Evolutionary conservation across 2,329 filamentous ascomycete genomes (phyloP), one percentile per base, ranked within the genome.

Genomic region (Iodosphaeria phyllophila): DNA sequence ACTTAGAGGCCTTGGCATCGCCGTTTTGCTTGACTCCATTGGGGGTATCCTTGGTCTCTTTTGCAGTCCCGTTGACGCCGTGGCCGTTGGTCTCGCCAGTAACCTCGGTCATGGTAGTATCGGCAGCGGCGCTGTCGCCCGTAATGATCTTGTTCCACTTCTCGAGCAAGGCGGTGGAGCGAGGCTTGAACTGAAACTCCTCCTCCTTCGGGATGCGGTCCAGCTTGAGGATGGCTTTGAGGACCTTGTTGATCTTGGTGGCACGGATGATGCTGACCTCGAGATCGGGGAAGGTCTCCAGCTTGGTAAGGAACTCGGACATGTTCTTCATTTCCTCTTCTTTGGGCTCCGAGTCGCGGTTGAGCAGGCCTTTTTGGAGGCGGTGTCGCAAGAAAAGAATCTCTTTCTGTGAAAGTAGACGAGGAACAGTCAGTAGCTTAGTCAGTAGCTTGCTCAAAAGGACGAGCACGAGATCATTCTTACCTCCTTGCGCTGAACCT

Each of bases 201-300:
- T 84, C 78, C 35, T 98, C 89, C 32, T 74, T 74, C 5, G 84
- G 84, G 37, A 98, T 92, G 4, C 63, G 63, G 21, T 74, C 65
- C 6, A 98, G 60, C 57, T 92, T 93, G 40, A 93, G 58, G 36
- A 98, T 89, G 4, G 76, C 83, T 56, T 91, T 92, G 29, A 98
- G 64, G 8, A 98, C 86, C 57, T 98, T 98, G 68, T 95, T 86
- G 51, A 98, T 93, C 63, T 95, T 98, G 32, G 89, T 98, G 9
- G 58, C 60, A 34, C 79, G 72, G 41, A 95, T 92, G 39, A 93
- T 89, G 35, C 72, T 71, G 16, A 78, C 80, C 46, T 95, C 86
- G 4, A 95, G 66, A 35, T 92, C 78, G 2, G 68, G 56, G 47
- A 60, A 74, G 6, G 60, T 66, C 52, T 98, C 89, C 5, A 98